Evolutionary conservation across 306 rosid species (phyloP).

Genomic region (Argentina anserina): DNA sequence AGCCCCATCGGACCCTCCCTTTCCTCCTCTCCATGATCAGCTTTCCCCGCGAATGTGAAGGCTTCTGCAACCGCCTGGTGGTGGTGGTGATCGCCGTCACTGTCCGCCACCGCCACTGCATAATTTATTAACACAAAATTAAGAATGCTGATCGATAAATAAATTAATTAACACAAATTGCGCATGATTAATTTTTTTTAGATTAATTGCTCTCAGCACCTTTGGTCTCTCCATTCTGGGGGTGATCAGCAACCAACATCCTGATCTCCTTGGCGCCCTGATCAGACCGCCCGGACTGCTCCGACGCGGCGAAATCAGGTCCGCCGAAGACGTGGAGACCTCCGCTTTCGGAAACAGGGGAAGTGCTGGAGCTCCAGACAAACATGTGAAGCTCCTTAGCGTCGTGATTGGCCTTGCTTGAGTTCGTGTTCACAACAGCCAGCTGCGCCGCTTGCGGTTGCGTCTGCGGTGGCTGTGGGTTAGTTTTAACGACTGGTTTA

Average conservation of each 20-base stretch:
- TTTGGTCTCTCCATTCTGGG: slow-evolving; percentile 68
- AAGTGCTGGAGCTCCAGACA: slow-evolving; percentile 84
- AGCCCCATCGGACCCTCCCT: slow-evolving; percentile 55
- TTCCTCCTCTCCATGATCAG: slow-evolving; percentile 34
- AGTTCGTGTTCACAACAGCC: slow-evolving; percentile 11
- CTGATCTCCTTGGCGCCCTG: slow-evolving; percentile 91
- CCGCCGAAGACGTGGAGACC: slow-evolving; percentile 82
- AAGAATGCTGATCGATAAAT: neutral
- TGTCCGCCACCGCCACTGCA: slow-evolving; percentile 32
- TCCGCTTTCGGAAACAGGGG: slow-evolving; percentile 71
- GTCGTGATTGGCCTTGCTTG: slow-evolving; percentile 48
- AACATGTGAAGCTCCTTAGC: slow-evolving; percentile 95
- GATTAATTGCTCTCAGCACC: slow-evolving; percentile 27
- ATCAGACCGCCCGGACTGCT: slow-evolving; percentile 88
- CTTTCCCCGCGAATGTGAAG: slow-evolving; percentile 47
- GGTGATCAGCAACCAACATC: slow-evolving; percentile 82
- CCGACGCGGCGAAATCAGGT: slow-evolving; percentile 52
- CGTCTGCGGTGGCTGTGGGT: slow-evolving; percentile 23
- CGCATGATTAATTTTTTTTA: neutral
- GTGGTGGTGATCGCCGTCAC: slow-evolving; percentile 14
- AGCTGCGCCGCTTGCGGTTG: slow-evolving; percentile 15
- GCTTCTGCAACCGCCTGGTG: slow-evolving; percentile 41
- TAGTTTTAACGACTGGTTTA: slow-evolving; percentile 31
- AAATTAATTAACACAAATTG: neutral
- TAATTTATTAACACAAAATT: neutral